Base-by-base conservation (phyloP, 495 filamentous ascomycete genomes). In the Ramalina intermedia region DNA sequence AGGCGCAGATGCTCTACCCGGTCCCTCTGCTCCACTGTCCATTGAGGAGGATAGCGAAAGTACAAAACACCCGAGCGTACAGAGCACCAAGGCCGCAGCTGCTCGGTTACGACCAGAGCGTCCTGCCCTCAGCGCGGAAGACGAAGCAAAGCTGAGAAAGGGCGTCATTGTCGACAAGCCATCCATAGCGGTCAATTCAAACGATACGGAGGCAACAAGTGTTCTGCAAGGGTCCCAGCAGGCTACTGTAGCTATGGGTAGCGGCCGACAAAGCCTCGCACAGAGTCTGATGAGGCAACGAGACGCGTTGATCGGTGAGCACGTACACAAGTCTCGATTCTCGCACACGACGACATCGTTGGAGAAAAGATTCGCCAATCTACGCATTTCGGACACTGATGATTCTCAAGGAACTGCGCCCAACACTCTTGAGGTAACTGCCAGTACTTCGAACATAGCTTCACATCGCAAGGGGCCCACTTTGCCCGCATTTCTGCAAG, bases 311-410 rank as follows among this genome's bases (percentile, higher is more conserved):
- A 50, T 55, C 13, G 52, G 52, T 26, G 52, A 55, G 33, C 52
- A 55, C 13, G 29, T 55, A 3, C 43, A 55, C 24, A 44, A 46
- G 37, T 41, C 48, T 36, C 17, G 43, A 23, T 55, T 43, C 9
- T 46, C 40, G 18, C 13, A 11, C 29, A 33, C 39, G 39, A 52
- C 48, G 27, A 51, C 54, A 21, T 55, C 55, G n/a, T 40, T 65
- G 6, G 52, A 61, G n/a, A 55, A 65, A 46, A 60, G 60, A 47
- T 46, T 63, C 8, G 57, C 59, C 8, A 58, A 61, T 18, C 55
- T 63, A 2, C 50, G 53, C 9, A 36, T 61, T 3, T 49, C 53
- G 18, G 49, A 47, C 13, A 21, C 29, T 33, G 29, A 33, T 33
- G 29, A 2, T 41, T 18, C 14, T n/a, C 39, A 23, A 41, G 21